Evolutionary conservation across 2,329 filamentous ascomycete genomes (phyloP).

Genomic region (Aspergillus tamarii): DNA sequence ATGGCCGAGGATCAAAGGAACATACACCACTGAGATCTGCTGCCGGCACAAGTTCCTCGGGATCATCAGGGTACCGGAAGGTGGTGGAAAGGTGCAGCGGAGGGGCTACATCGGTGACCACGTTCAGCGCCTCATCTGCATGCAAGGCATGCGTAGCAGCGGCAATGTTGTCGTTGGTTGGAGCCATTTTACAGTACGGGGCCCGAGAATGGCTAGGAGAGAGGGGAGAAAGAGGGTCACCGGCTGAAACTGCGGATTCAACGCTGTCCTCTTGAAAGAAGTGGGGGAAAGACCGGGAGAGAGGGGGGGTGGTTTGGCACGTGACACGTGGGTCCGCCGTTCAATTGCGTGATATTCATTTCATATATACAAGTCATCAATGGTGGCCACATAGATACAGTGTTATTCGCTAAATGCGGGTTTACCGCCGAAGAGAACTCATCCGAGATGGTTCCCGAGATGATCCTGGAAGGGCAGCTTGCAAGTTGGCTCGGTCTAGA

Average conservation of each 20-base stretch:
- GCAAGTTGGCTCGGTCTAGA: constrained; percentile 43
- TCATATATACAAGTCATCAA: constrained; percentile 8
- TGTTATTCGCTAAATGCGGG: constrained; percentile 1
- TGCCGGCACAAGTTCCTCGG: constrained; percentile 62
- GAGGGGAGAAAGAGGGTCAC: constrained; percentile 12
- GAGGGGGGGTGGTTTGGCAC: constrained; percentile 8
- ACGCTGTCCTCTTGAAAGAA: not conserved
- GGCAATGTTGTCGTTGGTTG: constrained; percentile 23
- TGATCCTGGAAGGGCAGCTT: constrained; percentile 41
- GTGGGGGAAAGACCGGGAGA: not conserved
- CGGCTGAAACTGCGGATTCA: not conserved
- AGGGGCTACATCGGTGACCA: constrained; percentile 79
- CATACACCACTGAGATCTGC: constrained; percentile 58
- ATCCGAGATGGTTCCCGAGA: constrained; percentile 44
- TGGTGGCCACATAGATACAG: not conserved
- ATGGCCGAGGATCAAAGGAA: not conserved
- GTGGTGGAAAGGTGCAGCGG: constrained; percentile 90
- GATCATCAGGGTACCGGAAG: constrained; percentile 77
- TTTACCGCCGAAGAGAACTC: constrained; percentile 44
- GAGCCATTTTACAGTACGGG: constrained; percentile 30
- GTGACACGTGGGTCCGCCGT: constrained; percentile 10
- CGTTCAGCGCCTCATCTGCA: constrained; percentile 76
- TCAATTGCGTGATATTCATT: constrained; percentile 7
- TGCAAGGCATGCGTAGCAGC: constrained; percentile 77
- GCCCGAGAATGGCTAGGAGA: constrained; percentile 15